Evolutionary conservation across 129 eudicot genomes (phyloP), one percentile per base, ranked within the genome.

Genomic region (Chrysanthemum makinoi): DNA sequence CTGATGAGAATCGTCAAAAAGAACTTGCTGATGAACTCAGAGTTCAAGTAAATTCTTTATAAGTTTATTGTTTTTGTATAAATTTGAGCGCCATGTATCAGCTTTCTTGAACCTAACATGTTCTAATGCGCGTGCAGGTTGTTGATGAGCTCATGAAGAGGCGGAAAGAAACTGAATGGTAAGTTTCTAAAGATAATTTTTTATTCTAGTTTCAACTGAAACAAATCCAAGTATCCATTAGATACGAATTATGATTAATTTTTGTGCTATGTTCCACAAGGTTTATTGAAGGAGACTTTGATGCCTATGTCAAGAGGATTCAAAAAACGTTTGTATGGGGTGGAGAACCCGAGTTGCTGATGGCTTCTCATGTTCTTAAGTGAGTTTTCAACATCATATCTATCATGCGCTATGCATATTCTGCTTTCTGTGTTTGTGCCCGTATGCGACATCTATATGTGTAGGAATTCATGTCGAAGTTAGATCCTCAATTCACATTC

Each of bases 341-440:
- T 73, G 96, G 96, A 75, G 96, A 89, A 75, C 96, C 96, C 4
- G 93, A 89, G 79, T 59, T 86, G 75, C 52, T 89, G 66, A 84
- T 89, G 96, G 85, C 92, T 68, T 84, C 93, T 73, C 93, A 89
- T 82, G 85, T 84, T 61, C 86, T 86, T 12, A 86, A 83, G 96
- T 89, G 56, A 84, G 96, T 73, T 53, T 33, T 13, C n/a, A 44
- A 30, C 10, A 28, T 47, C 15, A 12, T 53, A 8, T 18, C 14
- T 17, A 44, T 65, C 14, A 6, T 35, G 43, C 43, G 6, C 46
- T 18, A 19, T 53, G 26, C 64, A 54, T 54, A 13, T 54, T n/a
- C 74, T 24, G 16, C 6, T 15, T 13, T 52, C 6, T 22, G 11
- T 65, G 54, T 18, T 17, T 65, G 52, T 33, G 6, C n/a, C 24